phyloP scores from a whole-genome alignment of 2,329 filamentous ascomycete genomes.

The Zymoseptoria brevis region DNA sequence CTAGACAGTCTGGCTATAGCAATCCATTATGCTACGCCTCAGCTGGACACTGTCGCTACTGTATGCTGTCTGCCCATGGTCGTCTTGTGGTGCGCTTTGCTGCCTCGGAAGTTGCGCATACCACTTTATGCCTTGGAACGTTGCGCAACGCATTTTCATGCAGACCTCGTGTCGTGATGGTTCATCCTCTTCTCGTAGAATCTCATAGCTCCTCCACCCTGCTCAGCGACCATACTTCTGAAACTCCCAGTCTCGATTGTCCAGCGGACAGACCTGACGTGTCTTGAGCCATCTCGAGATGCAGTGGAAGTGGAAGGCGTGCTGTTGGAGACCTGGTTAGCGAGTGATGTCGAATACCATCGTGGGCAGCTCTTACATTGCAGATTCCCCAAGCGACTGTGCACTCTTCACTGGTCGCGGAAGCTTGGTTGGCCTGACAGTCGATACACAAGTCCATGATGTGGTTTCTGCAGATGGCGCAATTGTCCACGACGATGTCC shows the following conservation, averaged over 20 bases:
- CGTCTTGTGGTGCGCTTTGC: not conserved
- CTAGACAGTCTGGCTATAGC: not conserved
- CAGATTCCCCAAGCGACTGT: conserved; percentile 99
- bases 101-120: not conserved
- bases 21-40: not conserved
- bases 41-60: not conserved
- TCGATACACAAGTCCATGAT: conserved; percentile 99
- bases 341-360: not conserved
- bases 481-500: conserved; percentile 99
- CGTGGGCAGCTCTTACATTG: conserved; percentile 64
- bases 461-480: conserved; percentile 97
- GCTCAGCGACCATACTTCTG: conserved; percentile 83
- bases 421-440: conserved; percentile 97
- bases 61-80: not conserved
- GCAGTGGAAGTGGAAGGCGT: conserved; percentile 99
- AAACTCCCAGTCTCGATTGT: conserved; percentile 99
- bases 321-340: conserved; percentile 46
- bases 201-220: not conserved
- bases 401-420: conserved; percentile 93
- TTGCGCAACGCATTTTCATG: not conserved
- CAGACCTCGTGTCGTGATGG: not conserved
- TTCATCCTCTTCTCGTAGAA: not conserved
- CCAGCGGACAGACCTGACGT: conserved; percentile 93
- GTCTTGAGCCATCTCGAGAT: conserved; percentile 99
- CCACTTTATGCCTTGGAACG: not conserved